Base-by-base conservation (phyloP, 768 basidiomycete species). In the Tricholoma sp. region DNA sequence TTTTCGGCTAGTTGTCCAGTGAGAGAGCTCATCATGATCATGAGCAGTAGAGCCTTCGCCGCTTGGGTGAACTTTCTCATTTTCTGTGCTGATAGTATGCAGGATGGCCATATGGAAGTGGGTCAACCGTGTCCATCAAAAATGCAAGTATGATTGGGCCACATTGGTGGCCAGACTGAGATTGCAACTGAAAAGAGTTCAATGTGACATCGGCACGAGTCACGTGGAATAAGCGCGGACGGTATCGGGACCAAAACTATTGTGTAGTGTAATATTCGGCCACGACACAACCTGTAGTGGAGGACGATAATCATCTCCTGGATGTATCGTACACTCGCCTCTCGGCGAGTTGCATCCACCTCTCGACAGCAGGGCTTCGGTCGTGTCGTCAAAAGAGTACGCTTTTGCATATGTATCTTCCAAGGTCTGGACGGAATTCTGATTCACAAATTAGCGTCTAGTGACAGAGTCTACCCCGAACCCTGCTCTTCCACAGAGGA, bases 241-340 rank as follows among this genome's bases (percentile, higher is more conserved):
- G 70, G 74, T 72, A 60, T 68, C 74, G 75, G 74, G 24, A 24
- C 24, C 24, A 24, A 24, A 24, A 24, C 24, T 24, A 24, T 24
- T 24, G 24, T 24, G n/a, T n/a, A 63, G 68, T 62, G 64, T 8
- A 62, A 64, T 58, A 65, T 52, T 49, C 52, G n/a, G 55, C 47
- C 55, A 44, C 61, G 56, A 55, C 52, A 51, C 41, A 39, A 42
- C 20, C 18, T 47, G 52, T 24, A 56, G 24, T 49, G 59, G 54
- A 57, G 53, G 58, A 61, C 61, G 65, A 59, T 59, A 72, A n/a
- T n/a, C n/a, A n/a, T n/a, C n/a, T n/a, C n/a, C n/a, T n/a, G n/a
- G 71, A 81, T 81, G 80, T 76, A 78, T 78, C 82, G 84, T 68
- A 79, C 77, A 64, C 73, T 80, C 71, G 77, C 79, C 65, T 76